Base-by-base conservation (phyloP, 371 early-diverging fungal genomes). In the Rhizopus stolonifer region DNA sequence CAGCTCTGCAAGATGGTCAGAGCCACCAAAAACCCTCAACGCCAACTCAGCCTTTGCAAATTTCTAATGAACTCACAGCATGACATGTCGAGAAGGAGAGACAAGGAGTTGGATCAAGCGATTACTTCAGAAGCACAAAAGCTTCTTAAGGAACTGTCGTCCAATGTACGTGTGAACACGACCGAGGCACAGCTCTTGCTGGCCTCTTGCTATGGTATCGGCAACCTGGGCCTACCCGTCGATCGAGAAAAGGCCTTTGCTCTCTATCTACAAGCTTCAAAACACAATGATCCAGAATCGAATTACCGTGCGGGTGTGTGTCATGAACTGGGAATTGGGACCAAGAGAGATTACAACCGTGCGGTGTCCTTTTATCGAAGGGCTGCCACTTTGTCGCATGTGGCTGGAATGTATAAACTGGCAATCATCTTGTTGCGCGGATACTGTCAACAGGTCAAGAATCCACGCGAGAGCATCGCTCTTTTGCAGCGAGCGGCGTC, bases 301-400 rank as follows among this genome's bases (percentile, higher is more conserved):
- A 93, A 90, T 13, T 98, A 94, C 65, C 84, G 97, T 33, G 85
- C 90, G 0, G 98, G 89, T 1, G 94, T 94, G 4, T 97, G 96
- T 71, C 90, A 94, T 62, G 98, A 98, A 58, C 65, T 88, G 19
- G 97, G 96, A 11, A 87, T 92, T 4, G 97, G 98, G n/a, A 89
- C 90, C 8, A 83, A 85, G 31, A 75, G 84, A 14, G 94, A 97
- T 61, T 65, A 79, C 14, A 61, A 60, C 5, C 81, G 92, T 4
- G 90, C 97, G 0, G 72, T 94, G 24, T 87, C 90, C 52, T 95
- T 89, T 63, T 99, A 91, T 65, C 85, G 92, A 46, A 94, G 95
- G 73, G 92, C 95, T 0, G 96, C 98, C 0, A 82, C 87, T n/a
- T 69, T 90, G 44, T 89, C 93, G 4, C 93, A 97, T 61, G 82